Evolutionary conservation across 2,329 filamentous ascomycete genomes (phyloP), one percentile per base, ranked within the genome.

Genomic region (Venturia effusa): DNA sequence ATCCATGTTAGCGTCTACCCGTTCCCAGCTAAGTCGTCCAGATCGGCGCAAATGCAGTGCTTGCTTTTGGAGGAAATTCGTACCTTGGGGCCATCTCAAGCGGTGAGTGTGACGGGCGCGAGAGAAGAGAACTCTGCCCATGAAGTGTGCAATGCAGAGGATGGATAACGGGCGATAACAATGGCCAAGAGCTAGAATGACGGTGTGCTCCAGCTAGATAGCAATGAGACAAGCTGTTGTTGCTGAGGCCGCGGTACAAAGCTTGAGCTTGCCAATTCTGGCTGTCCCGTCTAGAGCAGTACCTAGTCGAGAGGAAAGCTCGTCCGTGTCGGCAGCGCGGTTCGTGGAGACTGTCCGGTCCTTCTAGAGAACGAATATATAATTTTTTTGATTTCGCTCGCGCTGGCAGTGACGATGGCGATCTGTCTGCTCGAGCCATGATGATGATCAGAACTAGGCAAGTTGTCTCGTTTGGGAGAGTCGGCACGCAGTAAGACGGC

Each of bases 31-130:
- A 51, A 37, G n/a, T 40, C 61, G 61, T 5, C 32, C 24, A 48
- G 61, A 37, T 51, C 32, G 59, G 40, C 37, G 24, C 32, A 40
- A 24, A 19, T 24, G 37, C 34, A 43, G 37, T 27, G n/a, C n/a
- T 41, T 60, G 34, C n/a, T 30, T 32, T 40, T 30, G 61, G 41
- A 48, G 30, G 24, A n/a, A 15, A 59, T 40, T 8, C 40, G 19
- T 60, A 64, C 62, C 62, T 64, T 54, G 62, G 62, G 27, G 62
- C 62, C 62, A 64, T 64, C 10, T 37, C 62, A 40, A 60, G 62
- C 39, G 62, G 62, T 30, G 27, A 30, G 62, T 34, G 55, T 30
- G 32, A 37, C 48, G 51, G 13, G 34, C 37, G 55, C 61, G 61
- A 55, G 39, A 61, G 39, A 41, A 27, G n/a, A 37, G 32, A 4